These are phyloP conservation scores for Neonectria punicea DNA, from an alignment of 2,329 filamentous ascomycete genomes.

Conservation along the genomic window DNA sequence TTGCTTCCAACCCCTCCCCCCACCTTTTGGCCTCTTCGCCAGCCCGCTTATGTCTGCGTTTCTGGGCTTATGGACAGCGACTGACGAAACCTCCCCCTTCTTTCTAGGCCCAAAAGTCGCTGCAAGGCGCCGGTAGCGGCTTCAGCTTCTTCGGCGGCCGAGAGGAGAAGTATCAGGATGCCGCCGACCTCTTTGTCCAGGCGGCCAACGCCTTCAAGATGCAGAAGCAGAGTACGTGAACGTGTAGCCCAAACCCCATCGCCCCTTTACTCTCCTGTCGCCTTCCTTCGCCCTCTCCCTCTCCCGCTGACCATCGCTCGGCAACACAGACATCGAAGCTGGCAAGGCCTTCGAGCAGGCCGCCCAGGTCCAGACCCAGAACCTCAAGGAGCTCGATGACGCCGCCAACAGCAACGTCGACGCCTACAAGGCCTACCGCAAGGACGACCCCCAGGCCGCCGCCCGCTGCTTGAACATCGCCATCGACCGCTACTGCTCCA, in stretches of 20 bases:
- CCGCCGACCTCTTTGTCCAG: conserved; percentile 86
- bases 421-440: conserved; percentile 95
- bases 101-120: conserved; percentile 84
- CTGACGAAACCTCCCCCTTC: background rate
- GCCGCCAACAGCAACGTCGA: conserved; percentile 89
- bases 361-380: conserved; percentile 80
- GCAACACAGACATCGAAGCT: conserved; percentile 77
- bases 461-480: conserved; percentile 82
- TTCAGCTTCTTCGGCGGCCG: conserved; percentile 91
- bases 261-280: conserved; percentile 1
- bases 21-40: conserved; percentile 26
- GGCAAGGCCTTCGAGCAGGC: conserved; percentile 88
- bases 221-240: conserved; percentile 78
- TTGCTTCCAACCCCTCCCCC: conserved; percentile 34
- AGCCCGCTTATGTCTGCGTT: conserved; percentile 14
- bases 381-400: conserved; percentile 92
- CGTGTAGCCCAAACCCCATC: background rate
- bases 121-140: conserved; percentile 77
- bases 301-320: background rate
- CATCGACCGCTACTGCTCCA: conserved; percentile 86
- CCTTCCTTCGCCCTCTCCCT: conserved; percentile 1
- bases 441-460: conserved; percentile 84
- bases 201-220: conserved; percentile 93
- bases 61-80: conserved; percentile 12
- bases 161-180: conserved; percentile 89